Percentiles rank a stretch among this genome's conserved stretches.
Evolutionary conservation across 148 eudicot species (phyloP).

Genomic region (Rhododendron molle): DNA sequence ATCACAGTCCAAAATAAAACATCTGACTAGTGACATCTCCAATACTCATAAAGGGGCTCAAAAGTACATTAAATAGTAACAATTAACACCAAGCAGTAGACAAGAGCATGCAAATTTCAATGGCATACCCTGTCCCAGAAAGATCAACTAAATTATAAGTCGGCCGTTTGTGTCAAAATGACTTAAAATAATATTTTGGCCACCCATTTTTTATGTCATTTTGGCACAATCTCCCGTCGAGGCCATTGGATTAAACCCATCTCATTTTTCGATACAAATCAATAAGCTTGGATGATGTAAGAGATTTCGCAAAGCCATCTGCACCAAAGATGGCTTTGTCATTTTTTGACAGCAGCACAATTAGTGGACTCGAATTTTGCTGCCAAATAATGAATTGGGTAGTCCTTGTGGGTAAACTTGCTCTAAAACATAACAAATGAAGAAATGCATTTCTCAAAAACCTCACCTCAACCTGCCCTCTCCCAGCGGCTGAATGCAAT

Average conservation of each 20-base stretch:
- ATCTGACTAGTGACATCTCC: background rate
- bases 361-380: background rate
- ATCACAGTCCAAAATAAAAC: background rate
- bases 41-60: background rate
- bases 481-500: constrained; percentile 73
- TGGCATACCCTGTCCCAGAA: background rate
- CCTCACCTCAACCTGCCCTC: constrained; percentile 78
- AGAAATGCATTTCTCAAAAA: constrained; percentile 2
- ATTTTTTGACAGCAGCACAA: too few species aligned
- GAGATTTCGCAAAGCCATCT: too few species aligned
- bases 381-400: background rate
- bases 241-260: background rate
- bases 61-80: background rate
- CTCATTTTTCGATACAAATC: background rate
- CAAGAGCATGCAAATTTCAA: too few species aligned
- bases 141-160: background rate
- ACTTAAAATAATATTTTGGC: background rate
- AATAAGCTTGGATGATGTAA: background rate
- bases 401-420: background rate
- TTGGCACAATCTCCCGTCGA: too few species aligned
- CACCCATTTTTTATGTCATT: background rate
- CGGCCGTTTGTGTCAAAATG: background rate
- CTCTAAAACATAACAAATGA: background rate
- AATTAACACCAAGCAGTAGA: background rate
- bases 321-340: too few species aligned